These are phyloP conservation scores for Cutaneotrichosporon sp. DNA, from an alignment of 1,284 basidiomycete species.

Conservation along the genomic window DNA sequence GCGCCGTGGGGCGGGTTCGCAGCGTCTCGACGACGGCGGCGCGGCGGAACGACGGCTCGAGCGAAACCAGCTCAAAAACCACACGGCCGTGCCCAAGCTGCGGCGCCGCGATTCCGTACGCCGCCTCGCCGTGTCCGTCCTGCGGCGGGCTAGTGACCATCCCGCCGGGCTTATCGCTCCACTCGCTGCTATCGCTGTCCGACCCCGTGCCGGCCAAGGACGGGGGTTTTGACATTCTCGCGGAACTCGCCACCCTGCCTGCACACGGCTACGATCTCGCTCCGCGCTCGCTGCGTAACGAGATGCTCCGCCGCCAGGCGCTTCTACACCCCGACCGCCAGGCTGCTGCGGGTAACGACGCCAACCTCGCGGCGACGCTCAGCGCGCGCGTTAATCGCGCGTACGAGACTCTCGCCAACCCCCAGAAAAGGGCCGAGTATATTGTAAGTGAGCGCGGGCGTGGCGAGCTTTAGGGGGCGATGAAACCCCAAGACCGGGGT, in stretches of 20 bases:
- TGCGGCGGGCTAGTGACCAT: slow-evolving; percentile 37
- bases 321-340: slow-evolving; percentile 45
- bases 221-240: slow-evolving; percentile 21
- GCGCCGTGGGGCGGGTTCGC: too few relatives aligned
- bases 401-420: slow-evolving; percentile 41
- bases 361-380: slow-evolving; percentile 35
- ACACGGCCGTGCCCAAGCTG: slow-evolving; percentile 35
- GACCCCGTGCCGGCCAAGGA: slow-evolving; percentile 17
- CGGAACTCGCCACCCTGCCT: slow-evolving; percentile 29
- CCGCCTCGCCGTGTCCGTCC: slow-evolving; percentile 39
- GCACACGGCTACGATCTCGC: slow-evolving; percentile 39
- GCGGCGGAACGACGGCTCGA: too few relatives aligned
- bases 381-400: slow-evolving; percentile 44
- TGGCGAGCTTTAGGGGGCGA: background rate
- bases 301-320: slow-evolving; percentile 38
- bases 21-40: too few relatives aligned
- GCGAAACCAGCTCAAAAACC: background rate
- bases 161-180: slow-evolving; percentile 35
- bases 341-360: slow-evolving; percentile 21
- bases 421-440: slow-evolving; percentile 45
- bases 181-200: slow-evolving; percentile 38
- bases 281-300: slow-evolving; percentile 29
- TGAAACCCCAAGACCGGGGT: background rate
- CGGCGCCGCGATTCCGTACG: slow-evolving; percentile 22
- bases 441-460: slow-evolving; percentile 39